Conservation (phyloP, 2,329 filamentous ascomycete genomes). For the Colletotrichum karsti region DNA sequence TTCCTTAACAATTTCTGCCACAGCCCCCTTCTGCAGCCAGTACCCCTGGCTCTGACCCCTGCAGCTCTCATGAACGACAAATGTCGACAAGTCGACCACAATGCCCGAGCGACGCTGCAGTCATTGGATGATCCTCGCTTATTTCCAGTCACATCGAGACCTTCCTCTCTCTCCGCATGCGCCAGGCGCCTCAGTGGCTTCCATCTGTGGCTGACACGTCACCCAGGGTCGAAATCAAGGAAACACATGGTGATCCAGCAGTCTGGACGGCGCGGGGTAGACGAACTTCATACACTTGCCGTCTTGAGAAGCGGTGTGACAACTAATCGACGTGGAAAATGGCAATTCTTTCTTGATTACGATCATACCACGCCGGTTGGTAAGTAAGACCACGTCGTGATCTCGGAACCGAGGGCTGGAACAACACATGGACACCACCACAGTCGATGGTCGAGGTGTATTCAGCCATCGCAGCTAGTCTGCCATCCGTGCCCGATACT, state of each 20-base stretch:
- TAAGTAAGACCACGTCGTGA: not conserved
- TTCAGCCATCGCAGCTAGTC: not conserved
- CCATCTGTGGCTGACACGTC: not conserved
- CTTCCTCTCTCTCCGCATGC: not conserved
- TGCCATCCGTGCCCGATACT: slow-evolving; percentile 6
- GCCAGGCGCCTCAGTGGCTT: not conserved
- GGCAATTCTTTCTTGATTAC: not conserved
- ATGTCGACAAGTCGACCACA: too few species aligned
- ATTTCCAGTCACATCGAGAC: not conserved
- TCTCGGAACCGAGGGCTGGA: not conserved
- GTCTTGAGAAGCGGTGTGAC: not conserved
- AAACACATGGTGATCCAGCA: slow-evolving; percentile 9
- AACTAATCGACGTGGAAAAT: not conserved
- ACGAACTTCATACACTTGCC: not conserved
- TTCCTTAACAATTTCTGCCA: not conserved
- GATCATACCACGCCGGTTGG: not conserved
- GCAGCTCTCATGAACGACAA: not conserved
- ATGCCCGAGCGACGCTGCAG: not conserved
- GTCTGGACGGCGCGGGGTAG: slow-evolving; percentile 12
- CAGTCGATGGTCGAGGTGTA: not conserved
- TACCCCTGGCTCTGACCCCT: slow-evolving; percentile 8
- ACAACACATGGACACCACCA: not conserved
- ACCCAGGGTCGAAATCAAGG: not conserved
- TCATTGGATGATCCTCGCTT: not conserved
- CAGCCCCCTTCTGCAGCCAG: not conserved